Evolutionary conservation across 495 filamentous ascomycete genomes (phyloP).

Genomic region (Penicillium taxi): DNA sequence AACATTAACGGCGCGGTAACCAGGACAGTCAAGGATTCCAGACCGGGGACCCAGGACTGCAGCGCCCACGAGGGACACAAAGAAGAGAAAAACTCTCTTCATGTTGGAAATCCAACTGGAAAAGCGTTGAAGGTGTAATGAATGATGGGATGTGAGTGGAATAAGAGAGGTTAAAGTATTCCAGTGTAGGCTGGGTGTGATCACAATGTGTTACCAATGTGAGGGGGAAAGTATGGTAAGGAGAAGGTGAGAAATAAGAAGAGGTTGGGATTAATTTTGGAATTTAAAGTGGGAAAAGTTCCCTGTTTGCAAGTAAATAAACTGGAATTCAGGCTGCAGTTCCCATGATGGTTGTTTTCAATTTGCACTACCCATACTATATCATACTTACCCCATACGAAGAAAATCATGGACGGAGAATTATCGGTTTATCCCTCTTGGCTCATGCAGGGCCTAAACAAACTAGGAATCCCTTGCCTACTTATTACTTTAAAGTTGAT

Average conservation of each 20-base stretch:
- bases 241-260: background rate
- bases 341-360: no score
- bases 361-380: no score
- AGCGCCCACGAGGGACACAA: slow-evolving; percentile 29
- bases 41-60: slow-evolving; percentile 19
- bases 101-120: slow-evolving; percentile 15
- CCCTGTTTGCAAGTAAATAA: background rate
- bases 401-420: no score
- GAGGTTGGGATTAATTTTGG: background rate
- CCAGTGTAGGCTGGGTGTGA: background rate
- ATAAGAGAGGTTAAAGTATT: slow-evolving; percentile 1
- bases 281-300: background rate
- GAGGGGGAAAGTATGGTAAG: background rate
- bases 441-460: no score
- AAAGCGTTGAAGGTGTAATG: slow-evolving; percentile 3
- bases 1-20: slow-evolving; percentile 64
- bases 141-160: background rate
- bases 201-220: no score
- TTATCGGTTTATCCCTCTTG: no score
- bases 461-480: no score
- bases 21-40: slow-evolving; percentile 45
- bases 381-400: no score
- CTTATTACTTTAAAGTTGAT: no score
- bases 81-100: slow-evolving; percentile 21
- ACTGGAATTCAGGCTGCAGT: no score